phyloP scores from a whole-genome alignment of 164 flowering plant genomes.

The Aristolochia contorta region DNA sequence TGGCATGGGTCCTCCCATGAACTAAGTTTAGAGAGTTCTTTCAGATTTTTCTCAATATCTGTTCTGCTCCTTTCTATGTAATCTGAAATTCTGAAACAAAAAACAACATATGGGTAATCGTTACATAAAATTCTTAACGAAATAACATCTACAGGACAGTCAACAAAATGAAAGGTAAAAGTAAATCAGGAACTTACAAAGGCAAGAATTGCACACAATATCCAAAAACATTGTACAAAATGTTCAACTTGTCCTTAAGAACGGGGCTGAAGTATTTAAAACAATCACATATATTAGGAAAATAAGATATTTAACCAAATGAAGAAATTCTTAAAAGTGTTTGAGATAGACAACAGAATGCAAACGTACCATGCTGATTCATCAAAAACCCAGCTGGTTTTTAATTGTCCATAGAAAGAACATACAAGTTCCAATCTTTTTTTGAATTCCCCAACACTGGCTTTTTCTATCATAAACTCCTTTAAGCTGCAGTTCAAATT shows the following conservation, averaged over 20 bases:
- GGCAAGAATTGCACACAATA: slow-evolving; percentile 74
- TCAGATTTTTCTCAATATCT: slow-evolving; percentile 44
- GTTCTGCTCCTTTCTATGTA: slow-evolving; percentile 36
- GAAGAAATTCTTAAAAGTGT: neutral
- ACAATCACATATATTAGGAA: neutral
- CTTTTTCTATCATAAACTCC: slow-evolving; percentile 70
- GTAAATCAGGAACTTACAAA: slow-evolving; percentile 35
- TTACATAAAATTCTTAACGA: neutral
- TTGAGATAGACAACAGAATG: neutral
- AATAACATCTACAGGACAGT: neutral
- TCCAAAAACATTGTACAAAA: slow-evolving; percentile 72
- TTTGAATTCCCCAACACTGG: slow-evolving; percentile 83
- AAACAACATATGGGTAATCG: neutral
- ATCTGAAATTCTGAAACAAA: slow-evolving; percentile 40
- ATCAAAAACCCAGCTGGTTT: slow-evolving; percentile 29
- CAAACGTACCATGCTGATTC: slow-evolving; percentile 35
- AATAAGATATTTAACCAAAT: neutral
- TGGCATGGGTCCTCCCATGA: slow-evolving; percentile 70
- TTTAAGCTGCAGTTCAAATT: slow-evolving; percentile 51
- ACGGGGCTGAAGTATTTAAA: slow-evolving; percentile 32
- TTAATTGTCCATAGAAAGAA: slow-evolving; percentile 75
- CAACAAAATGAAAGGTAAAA: neutral
- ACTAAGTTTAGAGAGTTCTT: slow-evolving; percentile 53
- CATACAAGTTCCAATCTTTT: slow-evolving; percentile 72
- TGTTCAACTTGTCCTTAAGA: slow-evolving; percentile 35